phyloP scores from a whole-genome alignment of 345 rosid genomes.

The Luvunga scandens region DNA sequence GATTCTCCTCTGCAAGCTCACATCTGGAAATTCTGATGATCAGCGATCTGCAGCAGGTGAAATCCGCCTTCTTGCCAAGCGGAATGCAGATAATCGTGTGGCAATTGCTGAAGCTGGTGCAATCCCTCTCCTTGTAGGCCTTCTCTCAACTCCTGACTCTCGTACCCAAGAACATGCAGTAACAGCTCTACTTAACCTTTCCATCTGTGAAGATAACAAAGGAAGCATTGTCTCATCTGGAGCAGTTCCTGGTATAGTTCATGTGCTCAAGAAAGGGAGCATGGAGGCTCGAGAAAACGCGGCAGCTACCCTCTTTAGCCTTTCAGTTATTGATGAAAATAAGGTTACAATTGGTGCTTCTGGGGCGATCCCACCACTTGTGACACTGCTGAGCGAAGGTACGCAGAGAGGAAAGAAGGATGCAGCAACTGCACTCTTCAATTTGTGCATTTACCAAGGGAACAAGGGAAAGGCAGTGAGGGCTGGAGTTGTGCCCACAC shows the following conservation, averaged over 20 bases:
- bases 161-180: conserved; percentile 95
- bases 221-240: conserved; percentile 81
- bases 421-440: conserved; percentile 97
- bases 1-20: conserved; percentile 74
- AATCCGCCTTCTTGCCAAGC: conserved; percentile 96
- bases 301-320: conserved; percentile 96
- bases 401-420: conserved; percentile 97
- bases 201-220: conserved; percentile 95
- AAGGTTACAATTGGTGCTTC: conserved; percentile 82
- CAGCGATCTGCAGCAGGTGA: conserved; percentile 87
- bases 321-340: conserved; percentile 89
- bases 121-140: conserved; percentile 80
- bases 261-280: conserved; percentile 93
- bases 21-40: conserved; percentile 70
- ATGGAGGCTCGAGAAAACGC: conserved; percentile 99
- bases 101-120: conserved; percentile 99
- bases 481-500: conserved; percentile 74
- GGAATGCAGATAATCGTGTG: conserved; percentile 92
- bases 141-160: conserved; percentile 80
- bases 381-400: conserved; percentile 77
- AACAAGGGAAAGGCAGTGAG: conserved; percentile 97
- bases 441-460: conserved; percentile 95
- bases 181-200: conserved; percentile 92
- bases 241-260: conserved; percentile 93
- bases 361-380: conserved; percentile 92